Base-by-base conservation (phyloP, 176 grass and related monocot genomes). In the Typha latifolia region DNA sequence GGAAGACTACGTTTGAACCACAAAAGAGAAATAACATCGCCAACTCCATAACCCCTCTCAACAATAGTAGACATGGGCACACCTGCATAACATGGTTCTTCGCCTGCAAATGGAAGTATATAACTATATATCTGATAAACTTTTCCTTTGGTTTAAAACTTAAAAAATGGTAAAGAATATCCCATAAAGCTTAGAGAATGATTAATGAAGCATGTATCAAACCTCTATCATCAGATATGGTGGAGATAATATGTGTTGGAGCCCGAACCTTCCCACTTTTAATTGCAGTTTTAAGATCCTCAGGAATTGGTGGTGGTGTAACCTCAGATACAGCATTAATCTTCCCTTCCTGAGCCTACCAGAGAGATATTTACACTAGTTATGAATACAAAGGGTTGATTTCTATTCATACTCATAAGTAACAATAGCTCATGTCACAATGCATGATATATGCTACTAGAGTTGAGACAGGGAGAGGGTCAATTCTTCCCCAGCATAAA, bases 191-290 rank as follows among this genome's bases (percentile, higher is more conserved):
- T 19, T 59, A 52, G 13, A 73, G 67, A 64, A 82, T 49, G 3
- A 59, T 62, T 12, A 66, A 51, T 32, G 66, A 53, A 51, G 4
- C 62, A 72, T 49, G 34, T 84, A 84, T 80, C 78, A 80, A 85
- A 99, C 94, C 94, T 99, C 89, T 89, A 66, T 99, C 94, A 78
- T 99, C 94, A 51, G 94, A 99, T 68, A 99, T 99, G 18, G 94
- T 99, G 79, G 94, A 99, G 81, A 99, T 99, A 56, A 99, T 85
- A 77, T 99, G 94, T 49, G 89, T 99, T 49, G 94, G 94, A 73
- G 94, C 94, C 51, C 89, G 94, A 72, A 99, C 94, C 79, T 90
- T 99, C 64, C 94, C 94, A 50, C 94, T 99, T 84, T 99, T 93
- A 34, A 99, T 93, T 21, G 94, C 94, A 65, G 73, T 87, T 76